These are phyloP conservation scores for Maudiozyma turicensis DNA, from an alignment of 805 yeast genomes.

Conservation along the genomic window DNA sequence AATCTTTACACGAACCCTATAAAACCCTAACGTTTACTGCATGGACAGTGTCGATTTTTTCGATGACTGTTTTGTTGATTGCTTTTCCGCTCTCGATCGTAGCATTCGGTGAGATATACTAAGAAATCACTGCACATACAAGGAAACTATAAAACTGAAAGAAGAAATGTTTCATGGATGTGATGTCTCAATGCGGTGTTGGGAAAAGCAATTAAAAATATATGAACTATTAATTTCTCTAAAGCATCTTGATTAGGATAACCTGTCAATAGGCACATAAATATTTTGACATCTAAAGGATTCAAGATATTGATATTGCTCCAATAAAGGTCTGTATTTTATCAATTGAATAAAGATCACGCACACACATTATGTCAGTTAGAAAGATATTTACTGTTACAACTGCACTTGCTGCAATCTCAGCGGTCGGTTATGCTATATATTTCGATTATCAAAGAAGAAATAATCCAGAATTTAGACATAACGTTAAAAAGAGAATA, in stretches of 20 bases:
- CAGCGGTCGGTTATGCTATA: constrained; percentile 61
- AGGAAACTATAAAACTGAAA: too few species aligned
- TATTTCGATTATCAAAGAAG: constrained; percentile 94
- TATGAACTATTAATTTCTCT: neutral
- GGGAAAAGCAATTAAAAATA: neutral
- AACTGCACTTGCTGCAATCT: constrained; percentile 34
- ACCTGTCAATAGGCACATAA: neutral
- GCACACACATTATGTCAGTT: neutral
- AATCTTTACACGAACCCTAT: neutral
- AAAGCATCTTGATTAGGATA: neutral
- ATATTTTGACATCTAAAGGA: too few species aligned
- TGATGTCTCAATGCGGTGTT: neutral
- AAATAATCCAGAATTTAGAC: constrained; percentile 72
- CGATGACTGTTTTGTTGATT: neutral
- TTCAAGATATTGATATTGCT: too few species aligned
- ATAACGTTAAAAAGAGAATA: constrained; percentile 51
- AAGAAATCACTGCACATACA: too few species aligned
- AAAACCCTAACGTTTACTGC: too few species aligned
- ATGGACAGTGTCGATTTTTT: neutral
- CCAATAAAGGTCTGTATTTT: too few species aligned
- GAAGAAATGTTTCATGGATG: neutral
- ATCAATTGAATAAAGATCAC: neutral
- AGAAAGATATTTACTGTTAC: constrained; percentile 2
- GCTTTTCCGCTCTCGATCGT: too few species aligned
- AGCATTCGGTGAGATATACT: too few species aligned